These are phyloP conservation scores for Wallacemonas collosoma DNA, from an alignment of 208 protist genomes.

Conservation along the genomic window DNA sequence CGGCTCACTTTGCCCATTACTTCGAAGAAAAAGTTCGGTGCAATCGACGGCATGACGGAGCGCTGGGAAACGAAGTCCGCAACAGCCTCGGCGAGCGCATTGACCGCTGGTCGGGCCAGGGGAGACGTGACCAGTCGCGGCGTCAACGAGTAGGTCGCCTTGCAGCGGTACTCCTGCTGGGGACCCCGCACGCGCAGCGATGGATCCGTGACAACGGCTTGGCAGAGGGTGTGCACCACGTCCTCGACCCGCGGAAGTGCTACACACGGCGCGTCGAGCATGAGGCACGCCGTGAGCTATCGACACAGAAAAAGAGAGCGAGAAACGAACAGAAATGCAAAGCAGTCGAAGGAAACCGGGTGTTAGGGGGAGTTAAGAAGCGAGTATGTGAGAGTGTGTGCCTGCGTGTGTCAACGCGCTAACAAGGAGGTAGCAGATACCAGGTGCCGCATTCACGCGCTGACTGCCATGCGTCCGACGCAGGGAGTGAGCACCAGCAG, in stretches of 20 bases:
- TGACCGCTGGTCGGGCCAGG: constrained; percentile 27
- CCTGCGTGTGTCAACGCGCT: no score
- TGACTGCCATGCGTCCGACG: no score
- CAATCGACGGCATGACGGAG: constrained; percentile 6
- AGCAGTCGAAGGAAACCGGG: no score
- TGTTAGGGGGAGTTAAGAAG: no score
- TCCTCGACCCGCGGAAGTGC: neutral
- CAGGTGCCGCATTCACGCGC: no score
- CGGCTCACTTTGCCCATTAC: constrained; percentile 45
- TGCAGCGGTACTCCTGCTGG: constrained; percentile 34
- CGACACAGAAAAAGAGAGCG: no score
- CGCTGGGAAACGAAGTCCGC: constrained; percentile 17
- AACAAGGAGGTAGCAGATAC: no score
- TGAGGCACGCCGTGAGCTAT: neutral
- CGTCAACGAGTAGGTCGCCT: constrained; percentile 48
- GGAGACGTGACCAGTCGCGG: constrained; percentile 28
- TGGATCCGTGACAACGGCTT: constrained; percentile 8
- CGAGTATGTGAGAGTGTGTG: no score
- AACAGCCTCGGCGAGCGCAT: constrained; percentile 24
- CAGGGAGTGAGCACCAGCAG: no score
- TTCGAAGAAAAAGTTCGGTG: constrained; percentile 44
- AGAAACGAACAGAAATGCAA: no score
- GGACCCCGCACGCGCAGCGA: constrained; percentile 31
- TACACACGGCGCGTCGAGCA: neutral
- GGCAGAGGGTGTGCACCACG: constrained; percentile 21